Percentiles rank a stretch among this genome's conserved stretches.
Conservation (phyloP, 164 flowering plant species). For the Vitis riparia region DNA sequence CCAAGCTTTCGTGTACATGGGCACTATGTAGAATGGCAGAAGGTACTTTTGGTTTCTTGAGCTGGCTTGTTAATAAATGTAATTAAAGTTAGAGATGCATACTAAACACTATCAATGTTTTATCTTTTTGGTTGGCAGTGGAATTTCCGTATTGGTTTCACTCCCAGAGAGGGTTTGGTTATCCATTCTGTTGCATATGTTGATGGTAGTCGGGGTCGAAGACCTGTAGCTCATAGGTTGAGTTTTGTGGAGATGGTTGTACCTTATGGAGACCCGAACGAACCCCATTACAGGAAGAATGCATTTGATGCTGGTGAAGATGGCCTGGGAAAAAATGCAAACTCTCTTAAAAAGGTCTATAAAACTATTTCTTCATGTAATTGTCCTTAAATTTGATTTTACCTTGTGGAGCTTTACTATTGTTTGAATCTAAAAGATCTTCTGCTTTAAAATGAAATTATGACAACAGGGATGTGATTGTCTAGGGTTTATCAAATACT, state of each 20-base stretch:
- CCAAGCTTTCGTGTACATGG: conserved; percentile 91
- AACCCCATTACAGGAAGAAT: conserved; percentile 91
- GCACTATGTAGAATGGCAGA: conserved; percentile 83
- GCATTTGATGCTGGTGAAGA: conserved; percentile 99
- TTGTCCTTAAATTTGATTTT: neutral
- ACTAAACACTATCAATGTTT: neutral
- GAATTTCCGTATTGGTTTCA: conserved; percentile 90
- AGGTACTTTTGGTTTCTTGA: conserved; percentile 39
- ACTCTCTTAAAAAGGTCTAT: conserved; percentile 79
- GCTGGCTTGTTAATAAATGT: neutral
- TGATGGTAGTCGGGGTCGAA: conserved; percentile 88
- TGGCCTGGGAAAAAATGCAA: conserved; percentile 94
- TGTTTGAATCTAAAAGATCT: too few relatives aligned
- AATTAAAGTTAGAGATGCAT: neutral
- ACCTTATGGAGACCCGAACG: conserved; percentile 94
- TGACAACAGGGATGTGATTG: conserved; percentile 87
- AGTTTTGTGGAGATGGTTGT: conserved; percentile 98
- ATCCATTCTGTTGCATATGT: conserved; percentile 86
- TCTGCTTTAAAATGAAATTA: conserved; percentile 4
- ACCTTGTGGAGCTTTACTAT: too few relatives aligned
- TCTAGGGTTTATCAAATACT: conserved; percentile 81
- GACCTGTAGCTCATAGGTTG: conserved; percentile 85
- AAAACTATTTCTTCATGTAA: neutral
- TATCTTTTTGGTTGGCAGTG: conserved; percentile 50
- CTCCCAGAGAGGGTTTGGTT: conserved; percentile 85